Evolutionary conservation across 352 stramenopile genomes (phyloP).

Genomic region (Phytophthora sojae): DNA sequence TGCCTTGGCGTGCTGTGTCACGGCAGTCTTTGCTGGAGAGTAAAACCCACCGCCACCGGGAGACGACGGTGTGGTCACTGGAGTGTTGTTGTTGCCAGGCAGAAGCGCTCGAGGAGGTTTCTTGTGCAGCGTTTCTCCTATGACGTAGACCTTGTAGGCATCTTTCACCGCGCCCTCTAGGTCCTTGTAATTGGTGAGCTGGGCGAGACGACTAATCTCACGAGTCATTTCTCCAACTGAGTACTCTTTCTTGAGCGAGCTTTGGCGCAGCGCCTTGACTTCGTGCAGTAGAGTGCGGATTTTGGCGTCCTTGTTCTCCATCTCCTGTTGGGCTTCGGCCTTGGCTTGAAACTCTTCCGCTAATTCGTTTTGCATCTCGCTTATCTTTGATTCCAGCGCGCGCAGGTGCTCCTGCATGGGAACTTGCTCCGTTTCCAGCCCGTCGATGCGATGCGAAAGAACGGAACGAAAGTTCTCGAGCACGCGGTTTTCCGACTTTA

Average conservation of each 20-base stretch:
- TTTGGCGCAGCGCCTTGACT: conserved; percentile 78
- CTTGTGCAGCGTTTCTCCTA: conserved; percentile 71
- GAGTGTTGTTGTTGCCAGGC: background rate
- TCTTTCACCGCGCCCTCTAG: conserved; percentile 85
- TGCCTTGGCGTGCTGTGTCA: conserved; percentile 3
- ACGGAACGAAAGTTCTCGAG: conserved; percentile 88
- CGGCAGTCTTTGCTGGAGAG: conserved; percentile 27
- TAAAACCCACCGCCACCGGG: conserved; percentile 32
- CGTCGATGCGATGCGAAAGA: conserved; percentile 78
- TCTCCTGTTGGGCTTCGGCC: conserved; percentile 62
- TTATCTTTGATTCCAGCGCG: conserved; percentile 68
- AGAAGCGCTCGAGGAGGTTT: conserved; percentile 53
- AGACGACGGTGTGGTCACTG: conserved; percentile 9
- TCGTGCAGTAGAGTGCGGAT: conserved; percentile 79
- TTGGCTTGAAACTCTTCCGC: conserved; percentile 79
- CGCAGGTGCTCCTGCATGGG: conserved; percentile 75
- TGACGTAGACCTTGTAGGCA: conserved; percentile 78
- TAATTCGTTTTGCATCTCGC: conserved; percentile 82
- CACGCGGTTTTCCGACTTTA: conserved; percentile 81
- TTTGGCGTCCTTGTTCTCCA: conserved; percentile 78
- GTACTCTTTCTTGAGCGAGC: conserved; percentile 83
- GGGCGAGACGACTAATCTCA: conserved; percentile 73
- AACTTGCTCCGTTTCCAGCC: conserved; percentile 72
- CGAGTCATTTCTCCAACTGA: conserved; percentile 81
- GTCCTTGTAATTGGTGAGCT: conserved; percentile 83